Conservation (phyloP, 2,329 filamentous ascomycete species). For the Mariannaea elegans region DNA sequence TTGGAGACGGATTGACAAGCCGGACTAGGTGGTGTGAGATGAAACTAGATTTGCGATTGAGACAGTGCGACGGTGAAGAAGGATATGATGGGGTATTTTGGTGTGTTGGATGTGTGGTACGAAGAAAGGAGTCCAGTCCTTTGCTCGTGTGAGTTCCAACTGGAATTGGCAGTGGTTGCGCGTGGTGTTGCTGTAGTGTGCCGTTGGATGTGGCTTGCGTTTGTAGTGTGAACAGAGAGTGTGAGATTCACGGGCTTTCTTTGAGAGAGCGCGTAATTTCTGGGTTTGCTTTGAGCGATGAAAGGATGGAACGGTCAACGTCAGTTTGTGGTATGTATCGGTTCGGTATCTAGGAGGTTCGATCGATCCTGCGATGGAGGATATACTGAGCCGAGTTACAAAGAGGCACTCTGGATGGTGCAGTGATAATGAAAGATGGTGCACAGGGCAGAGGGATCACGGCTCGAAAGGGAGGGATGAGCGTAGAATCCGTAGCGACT, state of each 20-base stretch:
- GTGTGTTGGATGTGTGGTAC: constrained; percentile 29
- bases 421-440: constrained; percentile 24
- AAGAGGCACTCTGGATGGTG: constrained; percentile 20
- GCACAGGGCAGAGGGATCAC: constrained; percentile 29
- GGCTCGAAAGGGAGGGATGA: constrained; percentile 30
- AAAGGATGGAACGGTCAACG: constrained; percentile 42
- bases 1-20: constrained; percentile 14
- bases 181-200: constrained; percentile 13
- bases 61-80: constrained; percentile 15
- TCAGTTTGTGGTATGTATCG: constrained; percentile 34
- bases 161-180: constrained; percentile 28
- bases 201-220: constrained; percentile 10
- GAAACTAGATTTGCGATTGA: constrained; percentile 24
- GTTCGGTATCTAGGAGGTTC: constrained; percentile 32
- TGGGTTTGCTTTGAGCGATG: constrained; percentile 16
- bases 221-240: constrained; percentile 29
- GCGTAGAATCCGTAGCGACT: constrained; percentile 28
- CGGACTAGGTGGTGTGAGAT: constrained; percentile 12
- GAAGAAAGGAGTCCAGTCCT: constrained; percentile 42
- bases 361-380: constrained; percentile 43
- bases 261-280: constrained; percentile 19
- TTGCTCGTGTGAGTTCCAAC: constrained; percentile 28
- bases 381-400: constrained; percentile 28
- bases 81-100: constrained; percentile 2
- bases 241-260: constrained; percentile 19